These are phyloP conservation scores for Teratosphaeria pseudoeucalypti DNA, from an alignment of 2,329 filamentous ascomycete species.

Conservation along the genomic window DNA sequence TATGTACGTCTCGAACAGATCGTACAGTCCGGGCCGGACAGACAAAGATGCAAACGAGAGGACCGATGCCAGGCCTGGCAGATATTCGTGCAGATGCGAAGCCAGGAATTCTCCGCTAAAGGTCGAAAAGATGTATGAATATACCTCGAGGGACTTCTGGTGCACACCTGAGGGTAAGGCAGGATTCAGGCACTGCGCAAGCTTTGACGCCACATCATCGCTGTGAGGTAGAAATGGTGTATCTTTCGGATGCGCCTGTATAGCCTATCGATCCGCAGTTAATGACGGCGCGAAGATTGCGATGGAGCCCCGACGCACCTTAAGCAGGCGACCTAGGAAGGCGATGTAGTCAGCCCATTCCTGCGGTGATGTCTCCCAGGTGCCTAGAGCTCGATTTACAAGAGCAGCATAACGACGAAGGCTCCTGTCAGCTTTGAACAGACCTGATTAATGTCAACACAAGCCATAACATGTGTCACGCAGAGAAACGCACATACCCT, in stretches of 20 bases:
- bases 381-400: slow-evolving; percentile 73
- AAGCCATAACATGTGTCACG: background rate
- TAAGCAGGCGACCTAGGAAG: slow-evolving; percentile 80
- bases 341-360: slow-evolving; percentile 99
- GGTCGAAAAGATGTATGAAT: slow-evolving; percentile 75
- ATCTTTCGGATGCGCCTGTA: slow-evolving; percentile 73
- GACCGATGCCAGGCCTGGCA: slow-evolving; percentile 79
- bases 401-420: slow-evolving; percentile 83
- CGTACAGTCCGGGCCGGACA: slow-evolving; percentile 75
- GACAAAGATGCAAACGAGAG: slow-evolving; percentile 91
- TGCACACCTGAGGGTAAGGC: slow-evolving; percentile 90
- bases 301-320: slow-evolving; percentile 43
- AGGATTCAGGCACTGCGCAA: slow-evolving; percentile 92
- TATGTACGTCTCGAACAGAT: slow-evolving; percentile 72
- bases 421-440: slow-evolving; percentile 50
- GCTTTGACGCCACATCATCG: slow-evolving; percentile 70
- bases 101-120: slow-evolving; percentile 64
- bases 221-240: slow-evolving; percentile 70
- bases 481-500: slow-evolving; percentile 49
- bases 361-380: slow-evolving; percentile 88
- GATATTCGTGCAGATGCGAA: slow-evolving; percentile 72
- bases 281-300: background rate
- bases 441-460: slow-evolving; percentile 34
- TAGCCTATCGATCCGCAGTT: slow-evolving; percentile 45
- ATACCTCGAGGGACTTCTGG: slow-evolving; percentile 93